Base-by-base conservation (phyloP, 2,329 filamentous ascomycete genomes). In the Trichoderma sp. region DNA sequence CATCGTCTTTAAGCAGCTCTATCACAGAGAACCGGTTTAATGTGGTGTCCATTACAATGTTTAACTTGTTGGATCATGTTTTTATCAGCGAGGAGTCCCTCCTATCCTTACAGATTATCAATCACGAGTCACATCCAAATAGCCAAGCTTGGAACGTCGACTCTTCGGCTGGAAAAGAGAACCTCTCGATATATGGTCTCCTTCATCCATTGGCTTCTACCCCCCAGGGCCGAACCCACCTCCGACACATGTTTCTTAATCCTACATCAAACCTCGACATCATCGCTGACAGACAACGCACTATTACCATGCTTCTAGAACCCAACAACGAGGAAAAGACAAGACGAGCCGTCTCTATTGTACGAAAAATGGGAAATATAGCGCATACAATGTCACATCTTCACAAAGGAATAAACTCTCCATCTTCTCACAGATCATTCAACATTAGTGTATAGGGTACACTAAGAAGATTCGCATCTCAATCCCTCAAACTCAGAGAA, bases 51-150 rank as follows among this genome's bases (percentile, higher is more conserved):
- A 81, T 98, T 12, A 87, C 92, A 76, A 95, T 93, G 88, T 94
- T 97, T 80, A 91, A 87, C 36, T 83, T 97, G 28, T 80, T 81
- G 47, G 79, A 85, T 68, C 83, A 83, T 65, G 93, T 95, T 90
- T 93, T 96, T 76, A 85, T 98, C 75, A 96, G 93, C 75, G 84
- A 88, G 3, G 94, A 98, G 77, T 93, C 95, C 0, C 83, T 98
- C 55, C 82, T 89, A 15, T 94, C 94, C 1, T 86, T 99, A 9
- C 95, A 98, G 76, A 93, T 99, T 32, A 85, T 97, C 30, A 91
- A 92, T 70, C 90, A 92, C 1, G 95, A 98, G 79, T 88, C 88
- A 12, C 94, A 97, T 79, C 95, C 93, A 5, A 94, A 94, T 77
- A 90, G 88, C 62, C 92, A 95, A 73, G 92, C 91, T 75, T 91